Conservation (phyloP, 139 green algal genomes). For the Chlamydomonas asymmetrica region DNA sequence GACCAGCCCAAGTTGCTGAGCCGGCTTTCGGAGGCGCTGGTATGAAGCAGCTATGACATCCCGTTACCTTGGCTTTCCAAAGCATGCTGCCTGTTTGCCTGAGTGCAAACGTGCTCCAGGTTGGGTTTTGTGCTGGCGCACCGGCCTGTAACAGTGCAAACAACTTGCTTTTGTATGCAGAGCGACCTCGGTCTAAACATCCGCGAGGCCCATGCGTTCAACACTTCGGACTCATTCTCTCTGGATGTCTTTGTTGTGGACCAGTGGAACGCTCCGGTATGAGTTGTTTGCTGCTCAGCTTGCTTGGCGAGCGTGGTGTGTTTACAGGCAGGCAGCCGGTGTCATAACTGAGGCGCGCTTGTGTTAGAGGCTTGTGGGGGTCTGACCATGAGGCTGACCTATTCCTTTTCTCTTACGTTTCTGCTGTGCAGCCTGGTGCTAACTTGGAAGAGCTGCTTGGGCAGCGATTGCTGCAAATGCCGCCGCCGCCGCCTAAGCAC, state of each 20-base stretch:
- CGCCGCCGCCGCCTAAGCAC: conserved; percentile 55
- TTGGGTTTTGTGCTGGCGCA: background rate
- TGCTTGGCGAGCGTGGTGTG: too few species aligned
- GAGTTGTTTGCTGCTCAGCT: conserved; percentile 11
- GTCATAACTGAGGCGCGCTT: too few species aligned
- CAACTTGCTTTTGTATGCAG: conserved; percentile 44
- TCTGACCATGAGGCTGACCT: too few species aligned
- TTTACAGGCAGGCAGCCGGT: too few species aligned
- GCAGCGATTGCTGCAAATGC: conserved; percentile 75
- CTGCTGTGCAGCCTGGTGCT: conserved; percentile 12
- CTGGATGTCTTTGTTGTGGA: conserved; percentile 98
- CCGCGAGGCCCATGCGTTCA: conserved; percentile 97
- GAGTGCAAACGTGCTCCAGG: too few species aligned
- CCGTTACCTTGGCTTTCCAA: too few species aligned
- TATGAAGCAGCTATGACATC: too few species aligned
- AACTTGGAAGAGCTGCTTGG: conserved; percentile 78
- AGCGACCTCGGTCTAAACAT: conserved; percentile 96
- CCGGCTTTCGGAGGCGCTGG: conserved; percentile 83
- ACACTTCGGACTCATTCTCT: conserved; percentile 90
- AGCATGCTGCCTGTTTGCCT: too few species aligned
- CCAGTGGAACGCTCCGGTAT: conserved; percentile 34
- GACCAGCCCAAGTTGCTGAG: conserved; percentile 93
- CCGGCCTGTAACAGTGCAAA: too few species aligned
- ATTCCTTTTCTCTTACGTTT: background rate
- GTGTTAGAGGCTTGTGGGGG: too few species aligned